Evolutionary conservation across 331 rosid genomes (phyloP), one percentile per base, ranked within the genome.

Genomic region (Prunus yedoensis): DNA sequence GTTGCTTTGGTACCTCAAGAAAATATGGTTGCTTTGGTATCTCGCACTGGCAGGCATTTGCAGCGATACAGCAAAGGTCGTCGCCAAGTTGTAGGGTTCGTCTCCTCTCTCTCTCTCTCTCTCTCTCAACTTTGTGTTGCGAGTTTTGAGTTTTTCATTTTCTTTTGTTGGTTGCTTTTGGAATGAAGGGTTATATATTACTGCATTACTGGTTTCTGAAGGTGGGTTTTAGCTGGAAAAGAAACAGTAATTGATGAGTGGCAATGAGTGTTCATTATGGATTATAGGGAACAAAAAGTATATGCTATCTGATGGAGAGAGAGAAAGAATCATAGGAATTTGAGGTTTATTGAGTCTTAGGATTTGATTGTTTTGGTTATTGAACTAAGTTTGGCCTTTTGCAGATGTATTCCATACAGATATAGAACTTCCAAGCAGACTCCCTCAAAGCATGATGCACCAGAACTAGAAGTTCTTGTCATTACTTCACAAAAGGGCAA

Each of bases 1-100:
- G 90, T 88, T 57, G 86, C 92, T 81, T 58, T 91, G 81, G 84
- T 87, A 64, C 79, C 97, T 49, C 88, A 88, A 76, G 89, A 90
- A 80, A 88, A 83, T 78, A 87, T 76, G 65, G 91, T 90, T 0
- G 83, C 89, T 75, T 86, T 94, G 89, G 96, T 90, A 35, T 80
- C 98, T 87, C 98, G 98, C 75, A 91, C 97, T 1, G 98, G 98
- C 10, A 78, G 98, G 53, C 90, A 91, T 59, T 79, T 94, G 81
- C 98, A 94, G 78, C 92, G 98, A 23, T 94, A 91, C 71, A 82
- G 50, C 76, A 86, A 81, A 61, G 97, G 98, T 64, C 94, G 91
- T 63, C 98, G 98, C 54, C 98, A 87, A 94, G 98, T 94, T 70
- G 98, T 94, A 2, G 98, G 98, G 98, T 94, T 82, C 56, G 92